Evolutionary conservation across 2,329 filamentous ascomycete genomes (phyloP).

Genomic region (Pseudogymnoascus sp.): DNA sequence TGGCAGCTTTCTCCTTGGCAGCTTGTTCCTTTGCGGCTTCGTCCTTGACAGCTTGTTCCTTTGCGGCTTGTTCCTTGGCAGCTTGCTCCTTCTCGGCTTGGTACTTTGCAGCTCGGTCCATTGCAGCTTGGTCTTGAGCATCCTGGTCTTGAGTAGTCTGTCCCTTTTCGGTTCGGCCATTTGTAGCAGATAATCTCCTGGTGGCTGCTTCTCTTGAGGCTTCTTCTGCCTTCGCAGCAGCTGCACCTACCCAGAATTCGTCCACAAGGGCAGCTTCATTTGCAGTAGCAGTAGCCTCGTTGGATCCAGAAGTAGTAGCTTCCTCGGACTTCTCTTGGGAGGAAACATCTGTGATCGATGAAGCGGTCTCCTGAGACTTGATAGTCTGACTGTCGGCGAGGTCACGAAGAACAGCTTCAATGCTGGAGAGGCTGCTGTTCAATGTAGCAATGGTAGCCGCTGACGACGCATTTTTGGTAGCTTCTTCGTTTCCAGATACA

Average conservation of each 20-base stretch:
- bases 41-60: not conserved
- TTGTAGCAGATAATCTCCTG: not conserved
- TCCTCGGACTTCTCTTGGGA: not conserved
- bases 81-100: not conserved
- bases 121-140: not conserved
- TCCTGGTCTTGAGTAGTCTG: not conserved
- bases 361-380: not conserved
- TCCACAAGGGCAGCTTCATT: not conserved
- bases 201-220: not conserved
- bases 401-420: constrained; percentile 1
- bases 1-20: not conserved
- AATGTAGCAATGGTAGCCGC: not conserved
- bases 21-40: not conserved
- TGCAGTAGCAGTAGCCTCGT: not conserved
- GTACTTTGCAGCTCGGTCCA: not conserved
- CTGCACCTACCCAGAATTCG: not conserved
- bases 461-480: not conserved
- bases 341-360: not conserved
- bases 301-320: not conserved
- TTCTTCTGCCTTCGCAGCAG: constrained; percentile 1
- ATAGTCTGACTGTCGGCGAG: not conserved
- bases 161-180: not conserved
- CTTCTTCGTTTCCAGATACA: not conserved
- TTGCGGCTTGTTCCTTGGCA: not conserved
- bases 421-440: not conserved